These are phyloP conservation scores for Eucalyptus marginata DNA, from an alignment of 345 rosid genomes.

Conservation along the genomic window DNA sequence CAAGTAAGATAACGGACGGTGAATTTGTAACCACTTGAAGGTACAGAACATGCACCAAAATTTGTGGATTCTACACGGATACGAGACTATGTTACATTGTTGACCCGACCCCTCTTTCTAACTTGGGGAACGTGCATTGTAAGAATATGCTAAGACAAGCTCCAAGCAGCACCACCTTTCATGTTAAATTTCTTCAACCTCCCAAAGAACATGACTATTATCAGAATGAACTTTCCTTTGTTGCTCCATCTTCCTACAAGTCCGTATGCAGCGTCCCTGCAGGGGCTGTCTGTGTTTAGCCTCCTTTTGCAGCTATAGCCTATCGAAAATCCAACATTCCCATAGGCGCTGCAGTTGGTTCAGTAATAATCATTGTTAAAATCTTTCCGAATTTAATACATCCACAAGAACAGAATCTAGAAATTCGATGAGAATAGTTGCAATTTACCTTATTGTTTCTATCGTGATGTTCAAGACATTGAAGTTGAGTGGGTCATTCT, in stretches of 20 bases:
- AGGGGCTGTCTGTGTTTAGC: conserved; percentile 1
- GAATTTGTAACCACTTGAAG: background rate
- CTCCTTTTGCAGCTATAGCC: conserved; percentile 48
- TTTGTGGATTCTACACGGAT: background rate
- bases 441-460: conserved; percentile 47
- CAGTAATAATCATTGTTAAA: background rate
- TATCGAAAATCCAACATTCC: conserved; percentile 55
- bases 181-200: conserved; percentile 32
- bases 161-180: conserved; percentile 40
- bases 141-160: background rate
- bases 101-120: background rate
- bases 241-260: conserved; percentile 51
- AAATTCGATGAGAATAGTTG: background rate
- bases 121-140: background rate
- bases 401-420: background rate
- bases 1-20: background rate
- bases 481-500: conserved; percentile 52
- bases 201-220: conserved; percentile 48
- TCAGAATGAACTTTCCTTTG: conserved; percentile 27
- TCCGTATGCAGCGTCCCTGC: conserved; percentile 28
- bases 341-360: conserved; percentile 33
- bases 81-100: background rate
- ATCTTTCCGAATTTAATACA: background rate
- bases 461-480: conserved; percentile 39
- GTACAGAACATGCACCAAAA: background rate